Conservation (phyloP, 2,329 filamentous ascomycete genomes). For the Thelonectria olida region DNA sequence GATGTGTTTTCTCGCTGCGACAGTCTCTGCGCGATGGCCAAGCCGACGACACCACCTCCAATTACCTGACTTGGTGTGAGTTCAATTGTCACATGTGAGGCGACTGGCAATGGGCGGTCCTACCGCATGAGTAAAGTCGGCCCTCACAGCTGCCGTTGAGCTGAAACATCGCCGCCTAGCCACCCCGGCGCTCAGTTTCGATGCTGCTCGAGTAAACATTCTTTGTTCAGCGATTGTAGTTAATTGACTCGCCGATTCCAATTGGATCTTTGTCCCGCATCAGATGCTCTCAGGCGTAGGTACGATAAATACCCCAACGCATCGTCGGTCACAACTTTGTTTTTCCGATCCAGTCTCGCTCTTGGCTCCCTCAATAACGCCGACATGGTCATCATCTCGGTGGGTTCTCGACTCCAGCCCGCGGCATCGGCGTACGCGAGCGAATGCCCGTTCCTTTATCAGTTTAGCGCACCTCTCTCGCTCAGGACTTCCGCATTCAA, state of each 20-base stretch:
- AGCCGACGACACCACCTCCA: constrained; percentile 75
- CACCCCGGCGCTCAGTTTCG: not conserved
- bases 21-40: constrained; percentile 82
- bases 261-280: not conserved
- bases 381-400: not conserved
- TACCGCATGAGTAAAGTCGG: constrained; percentile 59
- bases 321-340: not conserved
- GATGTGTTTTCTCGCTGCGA: constrained; percentile 69
- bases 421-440: not conserved
- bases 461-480: not conserved
- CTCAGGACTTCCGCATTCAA: not conserved
- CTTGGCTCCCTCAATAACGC: constrained; percentile 5
- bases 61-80: too few relatives aligned
- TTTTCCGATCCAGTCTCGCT: constrained; percentile 8
- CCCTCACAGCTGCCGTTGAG: constrained; percentile 42
- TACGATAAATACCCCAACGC: constrained; percentile 4
- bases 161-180: constrained; percentile 46
- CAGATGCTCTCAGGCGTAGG: not conserved
- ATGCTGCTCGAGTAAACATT: constrained; percentile 7
- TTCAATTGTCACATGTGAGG: too few relatives aligned
- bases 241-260: too few relatives aligned
- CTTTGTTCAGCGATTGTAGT: not conserved
- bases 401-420: not conserved
- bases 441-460: not conserved
- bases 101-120: constrained; percentile 1